Conservation (phyloP, 176 grass and related monocot species). For the Zoysia japonica region DNA sequence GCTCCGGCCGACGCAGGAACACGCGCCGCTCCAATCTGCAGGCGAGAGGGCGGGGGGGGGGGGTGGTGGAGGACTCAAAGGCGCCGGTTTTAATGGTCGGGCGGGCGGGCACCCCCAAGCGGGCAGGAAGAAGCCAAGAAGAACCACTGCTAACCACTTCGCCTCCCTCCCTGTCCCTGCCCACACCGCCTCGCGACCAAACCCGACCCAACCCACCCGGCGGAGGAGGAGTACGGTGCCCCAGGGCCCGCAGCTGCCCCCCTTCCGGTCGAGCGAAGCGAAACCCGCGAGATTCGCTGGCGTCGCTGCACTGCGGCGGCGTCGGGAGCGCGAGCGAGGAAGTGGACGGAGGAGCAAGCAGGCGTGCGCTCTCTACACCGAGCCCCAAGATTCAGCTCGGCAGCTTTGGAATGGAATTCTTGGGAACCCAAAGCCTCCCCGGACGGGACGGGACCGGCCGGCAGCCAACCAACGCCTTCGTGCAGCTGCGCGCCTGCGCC, state of each 20-base stretch:
- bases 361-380: neutral
- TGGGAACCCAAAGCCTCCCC: conserved; percentile 38
- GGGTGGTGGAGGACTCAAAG: neutral
- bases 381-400: conserved; percentile 27
- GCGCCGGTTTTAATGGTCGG: conserved; percentile 44
- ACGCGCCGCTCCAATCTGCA: conserved; percentile 21
- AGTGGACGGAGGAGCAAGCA: neutral
- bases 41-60: neutral
- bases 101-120: neutral
- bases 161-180: neutral
- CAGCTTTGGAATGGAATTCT: conserved; percentile 42
- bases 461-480: conserved; percentile 19
- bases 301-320: neutral
- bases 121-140: conserved; percentile 45
- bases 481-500: neutral
- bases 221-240: neutral
- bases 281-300: conserved; percentile 36
- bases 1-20: neutral
- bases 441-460: conserved; percentile 3
- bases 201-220: conserved; percentile 41
- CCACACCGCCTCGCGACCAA: conserved; percentile 48
- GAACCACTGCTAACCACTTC: conserved; percentile 47
- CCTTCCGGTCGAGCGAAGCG: neutral
- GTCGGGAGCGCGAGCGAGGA: neutral
- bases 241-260: neutral